Evolutionary conservation across 140 eudicot genomes (phyloP).

Genomic region (Anethum foeniculum): DNA sequence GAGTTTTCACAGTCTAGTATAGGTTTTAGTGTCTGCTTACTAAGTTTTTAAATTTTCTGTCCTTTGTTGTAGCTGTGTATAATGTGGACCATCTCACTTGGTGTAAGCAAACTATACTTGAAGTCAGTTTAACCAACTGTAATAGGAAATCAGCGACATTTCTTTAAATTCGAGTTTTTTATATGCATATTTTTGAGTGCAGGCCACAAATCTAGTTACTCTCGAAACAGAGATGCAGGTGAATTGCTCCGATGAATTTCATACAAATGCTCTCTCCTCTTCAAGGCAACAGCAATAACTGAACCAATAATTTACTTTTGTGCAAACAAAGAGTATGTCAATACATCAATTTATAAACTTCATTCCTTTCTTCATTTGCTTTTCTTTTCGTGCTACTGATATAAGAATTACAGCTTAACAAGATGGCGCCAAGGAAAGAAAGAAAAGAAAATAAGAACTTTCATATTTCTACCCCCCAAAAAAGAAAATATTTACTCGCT

Average conservation of each 20-base stretch:
- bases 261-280: neutral
- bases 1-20: constrained; percentile 17
- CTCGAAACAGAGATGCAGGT: neutral
- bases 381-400: constrained; percentile 3
- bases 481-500: constrained; percentile 31
- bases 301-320: neutral
- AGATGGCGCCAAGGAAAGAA: neutral
- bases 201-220: neutral
- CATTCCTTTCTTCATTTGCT: neutral
- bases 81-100: neutral
- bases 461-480: neutral
- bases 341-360: neutral
- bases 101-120: neutral
- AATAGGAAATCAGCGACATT: neutral
- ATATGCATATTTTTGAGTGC: neutral
- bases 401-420: constrained; percentile 7
- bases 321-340: neutral
- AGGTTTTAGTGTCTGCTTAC: constrained; percentile 3
- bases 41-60: neutral
- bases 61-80: neutral
- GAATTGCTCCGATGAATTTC: neutral
- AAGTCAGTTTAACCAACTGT: neutral
- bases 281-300: neutral
- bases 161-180: neutral
- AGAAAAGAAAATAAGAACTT: neutral